A percentile compares a stretch with the other conserved stretches of the same genome.
Evolutionary conservation across 305 asterid species (phyloP).

Genomic region (Fraxinus platypoda): DNA sequence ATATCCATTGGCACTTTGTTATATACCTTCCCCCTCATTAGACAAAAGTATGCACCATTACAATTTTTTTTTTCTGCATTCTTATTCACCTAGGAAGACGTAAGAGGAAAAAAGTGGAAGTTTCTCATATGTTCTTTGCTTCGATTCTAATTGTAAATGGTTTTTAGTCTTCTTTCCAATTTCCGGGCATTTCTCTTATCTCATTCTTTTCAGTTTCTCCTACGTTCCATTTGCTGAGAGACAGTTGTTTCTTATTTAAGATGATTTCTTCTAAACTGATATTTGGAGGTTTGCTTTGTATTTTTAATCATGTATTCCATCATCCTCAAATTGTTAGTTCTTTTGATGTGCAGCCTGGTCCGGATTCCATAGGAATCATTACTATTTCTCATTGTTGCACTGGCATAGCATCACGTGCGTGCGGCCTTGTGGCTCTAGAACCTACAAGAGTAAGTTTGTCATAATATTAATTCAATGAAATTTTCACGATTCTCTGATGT

Average conservation of each 20-base stretch:
- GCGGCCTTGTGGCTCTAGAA: constrained; percentile 92
- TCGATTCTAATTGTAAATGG: neutral
- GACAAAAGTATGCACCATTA: neutral
- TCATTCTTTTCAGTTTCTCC: neutral
- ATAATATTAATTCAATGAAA: neutral
- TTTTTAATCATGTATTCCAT: neutral
- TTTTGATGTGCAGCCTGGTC: constrained; percentile 49
- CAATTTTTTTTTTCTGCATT: neutral
- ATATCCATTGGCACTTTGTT: neutral
- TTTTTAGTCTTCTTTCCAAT: neutral
- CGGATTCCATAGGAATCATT: constrained; percentile 57
- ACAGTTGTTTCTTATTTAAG: neutral
- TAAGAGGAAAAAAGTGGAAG: neutral
- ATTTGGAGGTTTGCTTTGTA: neutral
- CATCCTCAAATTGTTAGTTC: neutral
- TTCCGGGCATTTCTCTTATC: neutral
- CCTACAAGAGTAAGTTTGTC: constrained; percentile 77
- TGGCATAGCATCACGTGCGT: constrained; percentile 96
- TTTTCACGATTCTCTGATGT: neutral
- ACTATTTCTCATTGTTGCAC: constrained; percentile 51
- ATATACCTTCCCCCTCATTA: neutral
- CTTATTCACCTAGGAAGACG: neutral
- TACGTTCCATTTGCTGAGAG: neutral
- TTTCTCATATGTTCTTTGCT: neutral
- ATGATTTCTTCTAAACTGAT: neutral